Evolutionary conservation across 2,329 filamentous ascomycete species (phyloP).

Genomic region (Exophiala oligosperma): DNA sequence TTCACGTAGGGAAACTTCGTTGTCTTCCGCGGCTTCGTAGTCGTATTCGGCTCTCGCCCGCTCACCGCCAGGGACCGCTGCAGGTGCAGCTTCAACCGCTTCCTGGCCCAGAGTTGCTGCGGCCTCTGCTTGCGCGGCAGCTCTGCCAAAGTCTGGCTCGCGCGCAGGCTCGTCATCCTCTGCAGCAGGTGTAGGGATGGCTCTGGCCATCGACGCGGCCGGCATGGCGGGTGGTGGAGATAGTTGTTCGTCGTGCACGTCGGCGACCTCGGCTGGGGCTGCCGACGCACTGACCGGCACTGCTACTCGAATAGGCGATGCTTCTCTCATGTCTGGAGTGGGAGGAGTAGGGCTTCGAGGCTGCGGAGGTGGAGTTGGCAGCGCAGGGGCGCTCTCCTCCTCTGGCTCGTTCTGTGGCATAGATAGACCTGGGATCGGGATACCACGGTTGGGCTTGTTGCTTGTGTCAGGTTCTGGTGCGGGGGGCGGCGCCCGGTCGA

Average conservation of each 20-base stretch:
- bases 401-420: constrained; percentile 55
- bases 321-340: constrained; percentile 52
- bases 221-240: constrained; percentile 55
- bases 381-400: constrained; percentile 43
- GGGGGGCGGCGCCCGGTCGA: constrained; percentile 48
- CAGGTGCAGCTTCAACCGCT: constrained; percentile 47
- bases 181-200: constrained; percentile 58
- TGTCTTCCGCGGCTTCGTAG: constrained; percentile 96
- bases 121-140: constrained; percentile 58
- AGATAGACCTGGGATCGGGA: constrained; percentile 77
- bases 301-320: constrained; percentile 80
- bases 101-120: constrained; percentile 47
- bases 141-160: constrained; percentile 61
- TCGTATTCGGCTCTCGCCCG: constrained; percentile 86
- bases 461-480: constrained; percentile 63
- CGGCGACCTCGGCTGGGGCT: constrained; percentile 46
- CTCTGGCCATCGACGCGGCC: constrained; percentile 59
- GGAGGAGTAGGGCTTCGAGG: constrained; percentile 50
- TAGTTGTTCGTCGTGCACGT: constrained; percentile 44
- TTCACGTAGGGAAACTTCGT: constrained; percentile 88
- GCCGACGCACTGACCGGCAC: constrained; percentile 69
- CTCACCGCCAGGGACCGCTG: constrained; percentile 54
- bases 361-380: constrained; percentile 46
- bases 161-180: constrained; percentile 66
- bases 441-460: constrained; percentile 70